These are phyloP conservation scores for Amanita polypyramis DNA, from an alignment of 768 basidiomycete species.

Conservation along the genomic window DNA sequence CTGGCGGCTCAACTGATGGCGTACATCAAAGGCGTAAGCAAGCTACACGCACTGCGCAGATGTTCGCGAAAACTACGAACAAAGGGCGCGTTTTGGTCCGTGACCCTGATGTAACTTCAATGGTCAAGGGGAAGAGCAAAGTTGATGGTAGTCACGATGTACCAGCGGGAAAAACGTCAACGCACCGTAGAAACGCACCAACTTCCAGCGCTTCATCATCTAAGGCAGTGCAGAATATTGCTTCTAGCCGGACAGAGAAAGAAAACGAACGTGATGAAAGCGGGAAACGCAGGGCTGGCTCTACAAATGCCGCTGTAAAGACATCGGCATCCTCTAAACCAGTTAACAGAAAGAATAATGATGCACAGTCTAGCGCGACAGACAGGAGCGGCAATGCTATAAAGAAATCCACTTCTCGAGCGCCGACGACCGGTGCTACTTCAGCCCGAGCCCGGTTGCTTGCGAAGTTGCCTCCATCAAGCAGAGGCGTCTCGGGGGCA, in stretches of 20 bases:
- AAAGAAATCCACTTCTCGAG: not conserved
- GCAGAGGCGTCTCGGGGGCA: conserved; percentile 33
- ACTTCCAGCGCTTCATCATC: not conserved
- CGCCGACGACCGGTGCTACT: not conserved
- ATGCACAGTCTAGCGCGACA: not conserved
- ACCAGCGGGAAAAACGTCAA: not conserved
- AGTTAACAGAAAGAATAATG: not conserved
- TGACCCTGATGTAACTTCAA: conserved; percentile 17
- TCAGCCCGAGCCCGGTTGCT: conserved; percentile 14
- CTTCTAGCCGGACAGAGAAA: not conserved
- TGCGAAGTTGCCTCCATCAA: conserved; percentile 22
- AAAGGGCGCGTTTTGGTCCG: conserved; percentile 20
- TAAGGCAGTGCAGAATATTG: not conserved
- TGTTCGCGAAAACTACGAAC: conserved; percentile 8
- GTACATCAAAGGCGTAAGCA: not conserved
- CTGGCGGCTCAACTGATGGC: conserved; percentile 1
- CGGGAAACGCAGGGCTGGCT: not conserved
- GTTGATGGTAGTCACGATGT: conserved; percentile 15
- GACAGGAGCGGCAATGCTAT: not conserved
- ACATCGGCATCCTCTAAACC: not conserved
- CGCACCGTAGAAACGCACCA: not conserved
- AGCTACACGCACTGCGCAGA: not conserved
- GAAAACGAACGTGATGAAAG: not conserved
- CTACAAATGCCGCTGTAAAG: not conserved
- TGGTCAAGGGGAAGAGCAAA: conserved; percentile 28